Base-by-base conservation (phyloP, 2,329 filamentous ascomycete genomes). In the Fusarium napiforme region DNA sequence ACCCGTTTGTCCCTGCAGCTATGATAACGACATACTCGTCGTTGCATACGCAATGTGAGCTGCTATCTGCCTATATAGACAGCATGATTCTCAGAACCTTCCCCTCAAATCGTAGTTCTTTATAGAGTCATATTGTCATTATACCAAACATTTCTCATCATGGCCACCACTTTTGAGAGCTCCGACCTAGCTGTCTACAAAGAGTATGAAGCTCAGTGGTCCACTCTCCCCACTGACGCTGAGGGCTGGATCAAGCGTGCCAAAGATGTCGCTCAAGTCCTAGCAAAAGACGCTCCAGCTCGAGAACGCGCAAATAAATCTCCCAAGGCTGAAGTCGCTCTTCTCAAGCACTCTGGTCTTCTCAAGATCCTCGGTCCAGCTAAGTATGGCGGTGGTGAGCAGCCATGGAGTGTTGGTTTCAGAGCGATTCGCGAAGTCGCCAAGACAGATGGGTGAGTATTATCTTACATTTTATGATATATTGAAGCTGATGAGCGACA, bases 391-490 rank as follows among this genome's bases (percentile, higher is more conserved):
- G 84, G 84, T n/a, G 84, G 84, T 23, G 83, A 78, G 15, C 82
- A 85, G 72, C 81, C 83, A 1, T 84, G 83, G 83, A 83, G 78
- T 30, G 84, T 90, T 4, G 90, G 83, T 0, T 92, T 90, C 74
- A 87, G 87, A 75, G 83, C 82, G 0, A 90, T 92, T 34, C 84
- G 90, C 0, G 89, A 91, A 65, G 87, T 92, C 10, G 89, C 91
- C 2, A 90, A 90, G 75, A 87, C 84, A 2, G 90, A 93, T 78
- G 90, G 90, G 84, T 89, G 46, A 68, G 76, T 63, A 6, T 23
- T 15, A 4, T 6, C 3, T 19, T 2, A 2, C 3, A 4, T 28
- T 1, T 5, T 15, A 7, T 40, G 18, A 23, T 2, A 1, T 4
- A 39, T 9, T 0, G 12, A n/a, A 15, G 14, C 36, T 71, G 5